Base-by-base conservation (phyloP, 306 rosid species). In the Arachis stenosperma region DNA sequence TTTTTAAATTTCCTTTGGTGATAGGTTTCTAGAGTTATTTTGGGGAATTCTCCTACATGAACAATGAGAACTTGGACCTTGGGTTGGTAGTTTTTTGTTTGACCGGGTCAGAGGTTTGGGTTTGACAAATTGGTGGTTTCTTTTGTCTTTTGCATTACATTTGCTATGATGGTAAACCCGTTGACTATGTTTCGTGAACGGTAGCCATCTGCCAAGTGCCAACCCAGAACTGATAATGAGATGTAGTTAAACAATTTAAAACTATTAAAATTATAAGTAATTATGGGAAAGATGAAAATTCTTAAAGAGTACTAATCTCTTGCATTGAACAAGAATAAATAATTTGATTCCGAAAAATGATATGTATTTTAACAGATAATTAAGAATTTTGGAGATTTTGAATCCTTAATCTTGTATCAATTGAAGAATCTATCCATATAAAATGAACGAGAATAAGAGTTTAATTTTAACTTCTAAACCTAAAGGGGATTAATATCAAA, bases 31-130 rank as follows among this genome's bases (percentile, higher is more conserved):
- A 55, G 73, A 9, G 3, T 13, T 4, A 6, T 17, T 6, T 37
- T 17, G 68, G 33, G 48, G 10, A 44, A 7, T 22, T 22, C 48
- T 8, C 12, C 48, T 11, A 11, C 41, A 9, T 46, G 71, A 6
- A 33, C 70, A 41, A 1, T 48, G 6, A 9, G 62, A 9, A 13
- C 17, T 6, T 29, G 55, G 71, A 50, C 48, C 30, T 39, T 9
- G 70, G 52, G 53, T 69, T 6, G 15, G 11, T 15, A 36, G 53
- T 54, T 54, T 54, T 54, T 54, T 52, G 40, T 63, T 29, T n/a
- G 54, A 61, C 53, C 8, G 54, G 71, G 56, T 64, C 56, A 7
- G 41, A 9, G 64, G 8, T 5, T 8, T 52, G 8, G 54, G 54
- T 48, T 48, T 48, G 54, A 3, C 14, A 48, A 48, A 11, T 48